These are phyloP conservation scores for Aspergillus cavernicola DNA, from an alignment of 495 filamentous ascomycete genomes.

Conservation along the genomic window DNA sequence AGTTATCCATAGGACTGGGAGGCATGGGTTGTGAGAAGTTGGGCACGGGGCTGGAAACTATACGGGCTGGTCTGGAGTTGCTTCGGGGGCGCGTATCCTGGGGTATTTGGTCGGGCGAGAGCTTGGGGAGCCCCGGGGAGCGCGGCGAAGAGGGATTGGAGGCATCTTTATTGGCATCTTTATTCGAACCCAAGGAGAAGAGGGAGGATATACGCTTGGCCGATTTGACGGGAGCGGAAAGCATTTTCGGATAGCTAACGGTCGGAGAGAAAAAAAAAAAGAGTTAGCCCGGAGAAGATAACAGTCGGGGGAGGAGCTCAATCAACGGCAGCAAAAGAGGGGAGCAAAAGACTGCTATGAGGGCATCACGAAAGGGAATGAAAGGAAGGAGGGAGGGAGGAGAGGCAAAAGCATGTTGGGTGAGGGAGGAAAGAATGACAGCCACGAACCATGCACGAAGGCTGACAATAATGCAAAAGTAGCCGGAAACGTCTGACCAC, in stretches of 20 bases:
- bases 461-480: conserved; percentile 13
- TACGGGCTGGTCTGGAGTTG: conserved; percentile 35
- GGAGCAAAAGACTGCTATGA: background rate
- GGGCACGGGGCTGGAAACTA: conserved; percentile 34
- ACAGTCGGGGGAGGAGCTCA: background rate
- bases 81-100: conserved; percentile 29
- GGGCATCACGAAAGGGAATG: conserved; percentile 8
- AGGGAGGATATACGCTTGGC: conserved; percentile 49
- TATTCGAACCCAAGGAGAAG: conserved; percentile 40
- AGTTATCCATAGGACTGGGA: conserved; percentile 23
- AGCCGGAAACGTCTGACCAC: conserved; percentile 5
- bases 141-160: conserved; percentile 26
- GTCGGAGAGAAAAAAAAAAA: conserved; percentile 6
- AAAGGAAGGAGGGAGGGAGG: conserved; percentile 10
- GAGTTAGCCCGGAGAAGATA: conserved; percentile 5
- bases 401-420: conserved; percentile 1
- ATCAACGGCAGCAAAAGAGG: conserved; percentile 1
- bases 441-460: conserved; percentile 34
- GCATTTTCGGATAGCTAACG: conserved; percentile 30
- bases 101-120: conserved; percentile 23
- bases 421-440: conserved; percentile 17
- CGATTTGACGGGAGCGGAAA: conserved; percentile 47
- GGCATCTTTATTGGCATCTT: conserved; percentile 35
- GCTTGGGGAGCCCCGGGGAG: conserved; percentile 23
- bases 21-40: conserved; percentile 29